Conservation (phyloP, 2,329 filamentous ascomycete species). For the Sporothrix phasma region DNA sequence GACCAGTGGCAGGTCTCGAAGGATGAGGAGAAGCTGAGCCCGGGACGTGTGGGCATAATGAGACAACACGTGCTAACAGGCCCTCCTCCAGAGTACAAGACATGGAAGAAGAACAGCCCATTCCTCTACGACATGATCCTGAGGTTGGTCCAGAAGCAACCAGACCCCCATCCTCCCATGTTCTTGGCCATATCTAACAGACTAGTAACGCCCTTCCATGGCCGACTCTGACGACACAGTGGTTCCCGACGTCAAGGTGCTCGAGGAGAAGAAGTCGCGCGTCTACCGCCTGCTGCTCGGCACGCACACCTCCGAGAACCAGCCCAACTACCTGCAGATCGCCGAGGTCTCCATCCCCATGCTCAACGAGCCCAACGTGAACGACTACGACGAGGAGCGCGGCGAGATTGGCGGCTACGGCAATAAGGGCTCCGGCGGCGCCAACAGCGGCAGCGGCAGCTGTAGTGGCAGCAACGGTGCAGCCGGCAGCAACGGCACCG, state of each 20-base stretch:
- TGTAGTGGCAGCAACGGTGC: slow-evolving; percentile 37
- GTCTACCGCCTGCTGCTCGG: slow-evolving; percentile 85
- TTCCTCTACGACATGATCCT: slow-evolving; percentile 98
- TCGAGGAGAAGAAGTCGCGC: slow-evolving; percentile 76
- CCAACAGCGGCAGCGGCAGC: slow-evolving; percentile 2
- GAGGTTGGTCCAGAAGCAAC: slow-evolving; percentile 37
- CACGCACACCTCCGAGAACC: slow-evolving; percentile 82
- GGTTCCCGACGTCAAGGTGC: slow-evolving; percentile 93
- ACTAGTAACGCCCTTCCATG: slow-evolving; percentile 80
- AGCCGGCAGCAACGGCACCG: slow-evolving; percentile 20
- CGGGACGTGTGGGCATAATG: not conserved
- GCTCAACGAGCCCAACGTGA: slow-evolving; percentile 58
- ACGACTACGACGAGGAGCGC: slow-evolving; percentile 82
- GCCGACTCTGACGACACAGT: slow-evolving; percentile 95
- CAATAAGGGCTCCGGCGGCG: slow-evolving; percentile 34
- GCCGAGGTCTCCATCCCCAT: slow-evolving; percentile 91
- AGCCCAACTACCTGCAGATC: slow-evolving; percentile 87
- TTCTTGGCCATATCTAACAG: not conserved
- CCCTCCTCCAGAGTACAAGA: slow-evolving; percentile 76
- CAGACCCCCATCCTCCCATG: no score
- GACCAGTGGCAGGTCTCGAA: not conserved
- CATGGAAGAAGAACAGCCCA: slow-evolving; percentile 99
- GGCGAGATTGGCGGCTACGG: slow-evolving; percentile 94
- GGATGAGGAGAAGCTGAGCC: not conserved
- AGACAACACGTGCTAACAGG: not conserved